A percentile compares a stretch with the other conserved stretches of the same genome.
Evolutionary conservation across 2,329 filamentous ascomycete genomes (phyloP).

Genomic region (Basipetospora chlamydospora): DNA sequence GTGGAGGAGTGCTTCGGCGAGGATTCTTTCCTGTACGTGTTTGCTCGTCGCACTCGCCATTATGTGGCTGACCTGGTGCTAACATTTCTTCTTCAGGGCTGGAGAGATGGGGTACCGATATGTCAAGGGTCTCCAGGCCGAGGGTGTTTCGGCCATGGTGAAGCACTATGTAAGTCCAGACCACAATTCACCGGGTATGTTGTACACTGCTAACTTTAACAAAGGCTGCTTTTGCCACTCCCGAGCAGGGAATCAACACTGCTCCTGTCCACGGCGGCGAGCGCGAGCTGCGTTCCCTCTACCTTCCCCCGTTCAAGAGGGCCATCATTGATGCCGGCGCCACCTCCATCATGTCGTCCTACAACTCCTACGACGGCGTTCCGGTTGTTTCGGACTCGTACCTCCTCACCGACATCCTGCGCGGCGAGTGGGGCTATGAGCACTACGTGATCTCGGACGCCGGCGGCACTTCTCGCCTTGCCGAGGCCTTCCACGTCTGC

Average conservation of each 20-base stretch:
- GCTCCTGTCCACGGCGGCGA: conserved; percentile 40
- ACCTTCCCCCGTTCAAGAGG: conserved; percentile 48
- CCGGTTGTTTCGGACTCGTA: conserved; percentile 52
- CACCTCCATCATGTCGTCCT: conserved; percentile 58
- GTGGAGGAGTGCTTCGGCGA: conserved; percentile 64
- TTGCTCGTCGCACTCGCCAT: not conserved
- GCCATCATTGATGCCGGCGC: conserved; percentile 57
- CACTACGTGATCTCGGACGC: conserved; percentile 52
- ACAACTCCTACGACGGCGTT: conserved; percentile 60
- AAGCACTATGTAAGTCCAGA: conserved; percentile 49
- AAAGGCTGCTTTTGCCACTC: conserved; percentile 45
- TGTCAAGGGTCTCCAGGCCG: conserved; percentile 43
- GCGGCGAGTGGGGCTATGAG: conserved; percentile 59
- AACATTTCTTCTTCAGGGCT: conserved; percentile 18
- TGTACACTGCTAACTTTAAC: not conserved
- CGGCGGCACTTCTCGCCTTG: conserved; percentile 55
- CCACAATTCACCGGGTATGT: too few species aligned
- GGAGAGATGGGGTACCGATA: conserved; percentile 52
- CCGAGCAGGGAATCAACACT: conserved; percentile 60
- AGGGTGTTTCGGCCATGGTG: conserved; percentile 54
- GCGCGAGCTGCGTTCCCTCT: conserved; percentile 38
- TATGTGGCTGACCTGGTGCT: conserved; percentile 1
- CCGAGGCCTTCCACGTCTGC: conserved; percentile 50
- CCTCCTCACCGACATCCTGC: conserved; percentile 52
- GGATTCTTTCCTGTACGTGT: conserved; percentile 43